Base-by-base conservation (phyloP, 1,284 basidiomycete genomes). In the Fereydounia khargensis region DNA sequence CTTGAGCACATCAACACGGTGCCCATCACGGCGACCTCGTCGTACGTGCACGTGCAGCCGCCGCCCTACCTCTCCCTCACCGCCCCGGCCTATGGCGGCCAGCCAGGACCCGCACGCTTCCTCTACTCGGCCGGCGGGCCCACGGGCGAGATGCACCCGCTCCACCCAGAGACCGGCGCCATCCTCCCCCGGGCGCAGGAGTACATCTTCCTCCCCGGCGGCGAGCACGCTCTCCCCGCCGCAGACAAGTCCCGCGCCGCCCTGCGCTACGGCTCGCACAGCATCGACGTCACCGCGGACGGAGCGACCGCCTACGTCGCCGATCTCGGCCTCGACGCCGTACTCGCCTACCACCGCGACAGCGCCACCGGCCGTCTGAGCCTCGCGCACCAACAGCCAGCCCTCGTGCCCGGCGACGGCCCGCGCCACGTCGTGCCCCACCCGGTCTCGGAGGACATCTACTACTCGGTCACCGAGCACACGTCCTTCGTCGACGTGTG, bases 381-480 rank as follows among this genome's bases (percentile, higher is more conserved):
- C 1, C 49, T 61, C 22, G 18, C 65, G 7, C 42, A 42, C 16
- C 50, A 63, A 25, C 36, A 54, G 0, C 33, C 32, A 4, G 54
- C 51, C 30, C 42, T 49, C 13, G 3, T 37, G 1, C n/a, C 39
- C 1, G 47, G 44, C 4, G 71, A 73, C 50, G 71, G 69, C 4
- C 71, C 71, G 9, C 27, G 71, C 24, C 71, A 73, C 42, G 39
- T 51, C 1, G 65, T 71, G 17, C 59, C 70, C 0, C 63, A 64
- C n/a, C 53, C 60, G 3, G 30, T 50, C 19, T 59, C 59, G 7
- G 18, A 11, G 7, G 36, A 58, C 16, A 32, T 65, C 17, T 25
- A 68, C 1, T 70, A 61, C 24, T 52, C 56, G 0, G 68, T 73
- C 0, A 73, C 71, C 7, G 71, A 73, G 38, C 71, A 73, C 25